Conservation (phyloP, 2,329 filamentous ascomycete species). For the Fusarium avenaceum region DNA sequence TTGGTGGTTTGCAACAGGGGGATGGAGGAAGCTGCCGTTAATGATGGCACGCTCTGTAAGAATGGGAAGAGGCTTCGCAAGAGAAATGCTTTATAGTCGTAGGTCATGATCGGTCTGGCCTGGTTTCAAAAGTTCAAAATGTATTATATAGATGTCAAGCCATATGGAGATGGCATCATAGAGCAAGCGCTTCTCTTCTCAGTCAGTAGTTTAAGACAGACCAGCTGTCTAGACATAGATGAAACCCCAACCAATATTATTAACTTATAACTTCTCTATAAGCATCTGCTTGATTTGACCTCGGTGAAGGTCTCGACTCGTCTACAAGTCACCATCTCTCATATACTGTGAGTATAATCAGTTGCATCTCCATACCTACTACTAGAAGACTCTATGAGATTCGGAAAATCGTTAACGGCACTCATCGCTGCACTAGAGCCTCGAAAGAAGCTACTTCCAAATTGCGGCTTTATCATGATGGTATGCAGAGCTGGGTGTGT, state of each 20-base stretch:
- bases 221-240: neutral
- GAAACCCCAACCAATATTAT: neutral
- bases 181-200: constrained; percentile 11
- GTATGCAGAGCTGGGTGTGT: too few relatives aligned
- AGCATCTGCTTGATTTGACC: too few relatives aligned
- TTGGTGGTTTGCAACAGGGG: constrained; percentile 42
- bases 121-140: neutral
- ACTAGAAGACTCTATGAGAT: too few relatives aligned
- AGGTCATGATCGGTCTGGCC: neutral
- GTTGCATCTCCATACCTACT: too few relatives aligned
- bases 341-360: too few relatives aligned
- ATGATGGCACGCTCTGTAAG: constrained; percentile 10
- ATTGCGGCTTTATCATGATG: too few relatives aligned
- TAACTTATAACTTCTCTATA: neutral
- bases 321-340: too few relatives aligned
- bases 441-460: too few relatives aligned
- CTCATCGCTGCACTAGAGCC: too few relatives aligned
- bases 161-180: neutral
- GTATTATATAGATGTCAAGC: neutral
- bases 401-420: too few relatives aligned
- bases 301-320: too few relatives aligned
- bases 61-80: constrained; percentile 4
- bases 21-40: constrained; percentile 33
- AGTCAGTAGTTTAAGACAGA: neutral
- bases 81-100: constrained; percentile 3